phyloP scores from a whole-genome alignment of 2,329 filamentous ascomycete genomes.

The Ophiostoma ulmi region DNA sequence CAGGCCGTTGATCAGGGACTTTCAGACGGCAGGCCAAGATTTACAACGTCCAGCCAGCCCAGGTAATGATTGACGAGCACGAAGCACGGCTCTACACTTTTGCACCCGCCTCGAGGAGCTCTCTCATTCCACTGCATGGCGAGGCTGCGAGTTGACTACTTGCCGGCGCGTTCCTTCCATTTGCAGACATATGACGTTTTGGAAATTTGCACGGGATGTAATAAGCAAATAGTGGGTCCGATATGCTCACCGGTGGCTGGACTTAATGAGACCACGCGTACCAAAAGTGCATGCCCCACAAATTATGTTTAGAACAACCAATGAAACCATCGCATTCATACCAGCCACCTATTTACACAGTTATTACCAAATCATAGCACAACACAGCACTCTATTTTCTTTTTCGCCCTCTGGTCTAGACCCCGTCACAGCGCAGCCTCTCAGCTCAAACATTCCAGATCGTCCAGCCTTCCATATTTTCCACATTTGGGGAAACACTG shows the following conservation, averaged over 20 bases:
- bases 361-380: neutral
- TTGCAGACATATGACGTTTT: neutral
- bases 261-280: conserved; percentile 6
- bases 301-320: neutral
- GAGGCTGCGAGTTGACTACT: neutral
- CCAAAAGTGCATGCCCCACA: neutral
- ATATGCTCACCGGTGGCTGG: conserved; percentile 17
- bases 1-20: neutral
- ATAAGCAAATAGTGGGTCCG: neutral
- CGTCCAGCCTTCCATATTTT: conserved; percentile 12
- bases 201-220: neutral
- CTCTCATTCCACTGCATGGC: conserved; percentile 8
- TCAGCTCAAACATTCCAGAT: neutral
- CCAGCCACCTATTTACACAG: conserved; percentile 1
- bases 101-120: neutral
- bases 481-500: neutral
- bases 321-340: neutral
- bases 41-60: neutral
- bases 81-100: neutral
- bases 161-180: neutral
- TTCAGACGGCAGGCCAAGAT: neutral
- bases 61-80: neutral
- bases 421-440: conserved; percentile 8
- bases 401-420: neutral
- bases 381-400: conserved; percentile 12